These are phyloP conservation scores for Aspergillus affinis DNA, from an alignment of 495 filamentous ascomycete genomes.

Conservation along the genomic window DNA sequence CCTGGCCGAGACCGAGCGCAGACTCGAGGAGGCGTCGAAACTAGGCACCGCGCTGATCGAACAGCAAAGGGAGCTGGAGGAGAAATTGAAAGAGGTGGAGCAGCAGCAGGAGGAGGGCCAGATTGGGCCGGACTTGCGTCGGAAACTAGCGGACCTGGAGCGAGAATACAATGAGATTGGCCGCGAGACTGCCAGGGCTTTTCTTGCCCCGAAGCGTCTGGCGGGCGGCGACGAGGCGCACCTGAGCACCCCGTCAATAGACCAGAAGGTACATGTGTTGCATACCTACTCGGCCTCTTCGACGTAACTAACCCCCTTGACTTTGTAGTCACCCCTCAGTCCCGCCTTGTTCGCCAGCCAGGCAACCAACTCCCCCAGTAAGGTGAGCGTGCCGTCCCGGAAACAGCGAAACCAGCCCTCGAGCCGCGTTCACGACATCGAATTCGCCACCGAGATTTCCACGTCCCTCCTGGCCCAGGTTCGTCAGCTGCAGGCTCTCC, in stretches of 20 bases:
- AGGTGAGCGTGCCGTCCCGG: conserved; percentile 78
- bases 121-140: conserved; percentile 78
- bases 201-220: conserved; percentile 76
- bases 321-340: conserved; percentile 61
- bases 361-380: conserved; percentile 84
- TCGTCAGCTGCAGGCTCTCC: conserved; percentile 76
- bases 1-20: conserved; percentile 82
- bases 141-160: conserved; percentile 83
- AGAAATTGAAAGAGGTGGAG: conserved; percentile 81
- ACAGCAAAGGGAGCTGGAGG: conserved; percentile 77
- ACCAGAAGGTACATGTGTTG: conserved; percentile 49
- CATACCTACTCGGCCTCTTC: conserved; percentile 5
- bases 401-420: conserved; percentile 89
- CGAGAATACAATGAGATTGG: conserved; percentile 95
- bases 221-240: conserved; percentile 62
- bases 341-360: conserved; percentile 81
- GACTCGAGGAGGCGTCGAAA: conserved; percentile 86
- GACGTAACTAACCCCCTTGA: conserved; percentile 16
- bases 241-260: conserved; percentile 60
- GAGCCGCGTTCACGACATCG: conserved; percentile 85
- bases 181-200: conserved; percentile 82
- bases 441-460: conserved; percentile 94
- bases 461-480: conserved; percentile 87
- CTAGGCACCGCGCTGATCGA: conserved; percentile 81
- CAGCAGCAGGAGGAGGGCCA: conserved; percentile 75